Base-by-base conservation (phyloP, 2,329 filamentous ascomycete genomes). In the Epichloe hybrida region DNA sequence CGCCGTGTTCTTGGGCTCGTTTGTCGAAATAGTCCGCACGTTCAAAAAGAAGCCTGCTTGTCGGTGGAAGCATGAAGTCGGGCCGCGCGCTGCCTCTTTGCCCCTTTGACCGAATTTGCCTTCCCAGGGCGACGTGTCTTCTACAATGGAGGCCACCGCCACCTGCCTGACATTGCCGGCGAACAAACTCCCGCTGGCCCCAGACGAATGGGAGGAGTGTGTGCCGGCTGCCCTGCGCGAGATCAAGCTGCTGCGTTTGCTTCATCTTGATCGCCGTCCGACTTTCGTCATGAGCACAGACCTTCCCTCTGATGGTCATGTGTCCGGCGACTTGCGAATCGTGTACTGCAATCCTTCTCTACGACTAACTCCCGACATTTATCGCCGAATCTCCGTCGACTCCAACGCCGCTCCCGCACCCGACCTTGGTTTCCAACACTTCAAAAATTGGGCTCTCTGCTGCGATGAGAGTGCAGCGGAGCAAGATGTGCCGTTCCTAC, bases 241-340 rank as follows among this genome's bases (percentile, higher is more conserved):
- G 48, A 55, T 67, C 52, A 64, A 64, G 58, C 62, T 70, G 48
- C 57, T 67, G 52, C 67, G 70, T 56, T 62, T 72, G 12, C 63
- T 72, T 55, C 61, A 66, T 53, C 64, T 61, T 53, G 70, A 72
- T 52, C 66, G 67, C 34, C 64, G 70, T 50, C 68, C 70, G 49
- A 66, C 66, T 42, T 72, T 72, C 43, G 61, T 72, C 50, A 64
- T 68, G 45, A 41, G 23, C n/a, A 9, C 46, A 3, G 60, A 59
- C 34, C 48, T 56, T 8, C 46, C 54, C 23, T 12, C 56, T 21
- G 41, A 49, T 20, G 12, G 46, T 6, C 52, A 55, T 36, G 37
- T 38, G 8, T 53, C 52, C 9, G 39, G 27, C 27, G 48, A 53
- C 37, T 40, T 56, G 48, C 50, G 55, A 34, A 60, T 65, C 43